Base-by-base conservation (phyloP, 1,139 yeast genomes). In the Saccharomycopsis hybrid region DNA sequence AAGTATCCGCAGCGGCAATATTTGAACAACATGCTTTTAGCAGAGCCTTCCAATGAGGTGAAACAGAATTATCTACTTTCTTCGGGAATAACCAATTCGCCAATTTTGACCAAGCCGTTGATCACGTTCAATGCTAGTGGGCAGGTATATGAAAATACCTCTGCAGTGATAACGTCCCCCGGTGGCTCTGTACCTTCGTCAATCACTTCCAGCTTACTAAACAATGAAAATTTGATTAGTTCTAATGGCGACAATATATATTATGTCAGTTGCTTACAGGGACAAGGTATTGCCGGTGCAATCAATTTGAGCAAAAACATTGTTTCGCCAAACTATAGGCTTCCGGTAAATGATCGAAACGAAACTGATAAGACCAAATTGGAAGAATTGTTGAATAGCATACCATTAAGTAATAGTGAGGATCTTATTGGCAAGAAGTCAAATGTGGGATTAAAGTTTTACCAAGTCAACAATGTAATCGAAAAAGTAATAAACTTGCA, bases 171-270 rank as follows among this genome's bases (percentile, higher is more conserved):
- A 9, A 53, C 53, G 4, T 44, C 50, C 13, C 55, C 55, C 5
- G 55, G 55, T 5, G 55, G 55, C 18, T 51, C 54, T 1, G 38
- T 38, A 9, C 54, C 54, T n/a, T 43, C 42, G 5, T 46, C 51
- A 4, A 39, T 53, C 31, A 38, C 54, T 8, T 44, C 52, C n/a
- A 46, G 49, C 9, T 47, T 53, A 18, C 33, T 53, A 4, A 51
- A 51, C 40, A 51, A 46, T 25, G 55, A 53, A 25, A 43, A 42
- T 30, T 44, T 53, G 25, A 51, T 49, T 28, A 46, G 47, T 11
- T 35, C 51, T 2, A 48, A 44, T 24, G 53, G 54, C 13, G 54
- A 53, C 25, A 49, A 46, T 31, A 48, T 53, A 11, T 53, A 48
- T 39, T 50, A 51, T 29, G 53, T 53, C 3, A 36, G 42, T 41